phyloP scores from a whole-genome alignment of 2,329 filamentous ascomycete genomes.

The Tolypocladium tundrense region DNA sequence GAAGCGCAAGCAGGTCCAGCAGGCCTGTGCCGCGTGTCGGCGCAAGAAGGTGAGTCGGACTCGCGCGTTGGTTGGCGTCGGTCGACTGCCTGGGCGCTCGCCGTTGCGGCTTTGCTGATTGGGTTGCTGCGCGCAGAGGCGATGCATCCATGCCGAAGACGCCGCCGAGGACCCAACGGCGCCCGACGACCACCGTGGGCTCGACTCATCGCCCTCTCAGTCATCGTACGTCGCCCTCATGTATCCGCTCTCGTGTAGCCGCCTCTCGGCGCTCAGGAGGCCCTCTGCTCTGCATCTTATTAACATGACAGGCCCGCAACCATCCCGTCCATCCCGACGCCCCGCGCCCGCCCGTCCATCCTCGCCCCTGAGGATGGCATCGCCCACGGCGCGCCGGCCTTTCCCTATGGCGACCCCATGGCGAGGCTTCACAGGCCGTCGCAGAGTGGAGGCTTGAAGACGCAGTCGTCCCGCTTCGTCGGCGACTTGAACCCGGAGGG shows the following conservation, averaged over 20 bases:
- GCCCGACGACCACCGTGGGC: slow-evolving; percentile 15
- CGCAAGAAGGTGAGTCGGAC: slow-evolving; percentile 36
- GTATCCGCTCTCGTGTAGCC: background rate
- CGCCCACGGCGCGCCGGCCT: background rate
- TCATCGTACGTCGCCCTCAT: slow-evolving; percentile 14
- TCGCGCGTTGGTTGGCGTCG: background rate
- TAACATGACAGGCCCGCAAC: background rate
- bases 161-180: slow-evolving; percentile 18
- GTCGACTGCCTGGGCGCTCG: too few relatives aligned
- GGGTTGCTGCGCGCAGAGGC: slow-evolving; percentile 19
- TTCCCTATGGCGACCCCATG: background rate
- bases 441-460: background rate
- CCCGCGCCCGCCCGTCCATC: too few relatives aligned
- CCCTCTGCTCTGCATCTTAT: background rate
- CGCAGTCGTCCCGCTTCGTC: slow-evolving; percentile 37
- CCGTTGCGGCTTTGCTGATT: background rate
- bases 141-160: slow-evolving; percentile 32
- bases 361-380: background rate
- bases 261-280: background rate
- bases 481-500: slow-evolving; percentile 51
- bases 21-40: slow-evolving; percentile 46
- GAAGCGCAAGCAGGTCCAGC: slow-evolving; percentile 49
- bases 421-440: background rate
- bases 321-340: background rate
- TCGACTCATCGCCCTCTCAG: slow-evolving; percentile 17